Percentiles rank a stretch among this genome's conserved stretches.
These are phyloP conservation scores for Candida maesae DNA, from an alignment of 805 yeast genomes.

Conservation along the genomic window DNA sequence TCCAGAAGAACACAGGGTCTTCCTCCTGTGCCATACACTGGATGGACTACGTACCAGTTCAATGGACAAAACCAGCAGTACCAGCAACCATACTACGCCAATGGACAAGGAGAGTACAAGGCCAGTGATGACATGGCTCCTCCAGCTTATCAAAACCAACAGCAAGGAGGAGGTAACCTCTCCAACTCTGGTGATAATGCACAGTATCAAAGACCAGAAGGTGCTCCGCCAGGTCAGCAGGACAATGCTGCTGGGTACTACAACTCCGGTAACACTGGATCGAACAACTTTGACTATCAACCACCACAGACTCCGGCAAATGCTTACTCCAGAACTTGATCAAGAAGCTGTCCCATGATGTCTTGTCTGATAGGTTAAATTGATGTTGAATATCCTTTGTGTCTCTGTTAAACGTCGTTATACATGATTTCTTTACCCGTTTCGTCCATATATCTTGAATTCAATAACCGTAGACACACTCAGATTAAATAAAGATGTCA, in stretches of 20 bases:
- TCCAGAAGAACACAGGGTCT: constrained; percentile 18
- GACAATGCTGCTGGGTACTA: neutral
- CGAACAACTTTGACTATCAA: neutral
- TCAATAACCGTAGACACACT: no score
- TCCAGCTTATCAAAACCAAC: constrained; percentile 1
- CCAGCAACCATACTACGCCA: constrained; percentile 7
- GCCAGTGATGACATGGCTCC: constrained; percentile 2
- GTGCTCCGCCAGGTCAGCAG: constrained; percentile 14
- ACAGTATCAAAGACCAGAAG: constrained; percentile 15
- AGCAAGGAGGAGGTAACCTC: neutral
- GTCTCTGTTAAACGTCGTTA: no score
- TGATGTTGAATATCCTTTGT: no score
- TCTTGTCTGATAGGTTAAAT: neutral
- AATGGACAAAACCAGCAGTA: constrained; percentile 8
- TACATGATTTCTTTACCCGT: no score
- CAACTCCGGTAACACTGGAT: neutral
- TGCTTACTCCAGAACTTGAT: neutral
- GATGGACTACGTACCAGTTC: constrained; percentile 21
- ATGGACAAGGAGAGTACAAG: constrained; percentile 7
- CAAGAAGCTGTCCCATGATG: neutral
- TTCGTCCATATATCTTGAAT: no score
- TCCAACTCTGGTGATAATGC: constrained; percentile 4
- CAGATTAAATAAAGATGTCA: constrained; percentile 15
- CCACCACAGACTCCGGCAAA: constrained; percentile 4
- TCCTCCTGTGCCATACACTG: constrained; percentile 21